Evolutionary conservation across 2,329 filamentous ascomycete genomes (phyloP), one percentile per base, ranked within the genome.

Genomic region (Tolypocladium amazonense): DNA sequence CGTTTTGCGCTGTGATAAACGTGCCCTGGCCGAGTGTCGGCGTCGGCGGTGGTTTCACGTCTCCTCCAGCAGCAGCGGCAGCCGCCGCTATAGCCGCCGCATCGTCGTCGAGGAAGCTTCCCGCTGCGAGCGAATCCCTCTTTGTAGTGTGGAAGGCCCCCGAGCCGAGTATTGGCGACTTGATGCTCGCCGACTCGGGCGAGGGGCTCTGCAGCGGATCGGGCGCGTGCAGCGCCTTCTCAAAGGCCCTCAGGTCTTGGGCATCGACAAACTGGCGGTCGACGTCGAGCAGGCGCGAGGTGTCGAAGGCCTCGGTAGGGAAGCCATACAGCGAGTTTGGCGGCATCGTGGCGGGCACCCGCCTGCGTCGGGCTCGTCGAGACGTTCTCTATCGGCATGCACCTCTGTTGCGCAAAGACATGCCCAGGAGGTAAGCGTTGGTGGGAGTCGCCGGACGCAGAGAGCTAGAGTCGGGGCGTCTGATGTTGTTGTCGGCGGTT

Each of bases 1-100:
- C 94, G 72, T 96, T 96, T 70, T 95, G 85, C 47, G 94, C 93
- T 4, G 90, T 89, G 67, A 97, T 90, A 71, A 92, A 92, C 56
- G 84, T 75, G 45, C 73, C 75, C 60, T 74, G 72, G 2, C 47
- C 62, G 63, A 65, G 73, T 59, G 62, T 60, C 15, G 65, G 61
- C 12, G 66, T 61, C 8, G 64, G 60, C 4, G 66, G 61, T 11
- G 65, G 58, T 4, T 65, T 62, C 25, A 72, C 41, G 8, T 77
- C 73, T 30, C 74, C 71, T 4, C 75, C 74, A 1, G 74, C 73
- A 25, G 74, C 72, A 0, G 74, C 75, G 0, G 73, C 72, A 2
- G 73, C 70, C 1, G 73, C 71, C n/a, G 73, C 68, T 41, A 77
- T 66, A 60, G 76, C 68, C 23, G 69, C 67, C 18, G 71, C 68